Conservation (phyloP, 2,329 filamentous ascomycete genomes). For the Scedosporium boydii region DNA sequence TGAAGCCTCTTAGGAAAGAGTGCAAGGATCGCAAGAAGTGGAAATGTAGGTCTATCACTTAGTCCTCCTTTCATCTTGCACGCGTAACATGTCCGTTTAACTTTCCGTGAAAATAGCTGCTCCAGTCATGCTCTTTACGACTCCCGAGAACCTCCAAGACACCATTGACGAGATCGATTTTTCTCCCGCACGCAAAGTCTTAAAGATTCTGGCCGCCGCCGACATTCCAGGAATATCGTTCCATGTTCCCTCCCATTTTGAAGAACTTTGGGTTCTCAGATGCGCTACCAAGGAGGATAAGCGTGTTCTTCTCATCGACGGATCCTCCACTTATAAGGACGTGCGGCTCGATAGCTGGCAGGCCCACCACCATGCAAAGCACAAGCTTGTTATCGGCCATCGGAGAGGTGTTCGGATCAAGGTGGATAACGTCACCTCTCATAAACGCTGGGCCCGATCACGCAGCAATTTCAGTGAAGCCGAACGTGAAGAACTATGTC, state of each 20-base stretch:
- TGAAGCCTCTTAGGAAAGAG: too few relatives aligned
- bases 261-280: not conserved
- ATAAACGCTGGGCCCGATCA: conserved; percentile 4
- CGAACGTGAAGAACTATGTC: conserved; percentile 1
- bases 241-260: conserved; percentile 6
- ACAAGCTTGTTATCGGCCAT: conserved; percentile 5
- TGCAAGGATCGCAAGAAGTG: too few relatives aligned
- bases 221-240: conserved; percentile 6
- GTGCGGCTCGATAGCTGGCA: conserved; percentile 8
- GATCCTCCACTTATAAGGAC: conserved; percentile 6
- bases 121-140: not conserved
- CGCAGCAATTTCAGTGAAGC: conserved; percentile 2
- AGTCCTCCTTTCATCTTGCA: too few relatives aligned
- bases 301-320: conserved; percentile 4
- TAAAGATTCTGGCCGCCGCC: conserved; percentile 5
- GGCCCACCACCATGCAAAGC: conserved; percentile 5
- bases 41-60: too few relatives aligned
- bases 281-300: not conserved
- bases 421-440: too few relatives aligned
- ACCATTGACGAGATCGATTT: conserved; percentile 4
- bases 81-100: too few relatives aligned
- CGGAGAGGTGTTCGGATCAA: conserved; percentile 5
- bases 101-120: too few relatives aligned
- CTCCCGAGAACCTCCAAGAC: conserved; percentile 3
- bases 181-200: conserved; percentile 1